phyloP scores from a whole-genome alignment of 768 basidiomycete species.

The Pleurotus sapidus region DNA sequence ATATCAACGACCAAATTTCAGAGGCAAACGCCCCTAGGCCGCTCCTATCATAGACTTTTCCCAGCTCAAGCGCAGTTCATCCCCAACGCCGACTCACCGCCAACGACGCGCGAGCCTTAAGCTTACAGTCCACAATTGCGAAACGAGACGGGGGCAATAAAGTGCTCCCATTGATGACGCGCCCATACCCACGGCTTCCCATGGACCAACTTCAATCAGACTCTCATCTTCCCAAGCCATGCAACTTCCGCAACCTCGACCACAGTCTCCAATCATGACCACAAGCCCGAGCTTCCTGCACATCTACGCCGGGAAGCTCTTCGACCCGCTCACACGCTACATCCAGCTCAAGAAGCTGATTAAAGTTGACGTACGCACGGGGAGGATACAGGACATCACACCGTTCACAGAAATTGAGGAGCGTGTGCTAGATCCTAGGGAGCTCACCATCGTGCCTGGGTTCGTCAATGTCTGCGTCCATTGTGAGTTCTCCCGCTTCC shows the following conservation, averaged over 20 bases:
- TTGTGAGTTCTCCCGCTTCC: conserved; percentile 28
- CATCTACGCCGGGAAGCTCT: conserved; percentile 3
- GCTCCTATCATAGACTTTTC: too few relatives aligned
- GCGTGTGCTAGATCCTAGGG: conserved; percentile 42
- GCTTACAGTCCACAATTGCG: too few relatives aligned
- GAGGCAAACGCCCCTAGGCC: too few relatives aligned
- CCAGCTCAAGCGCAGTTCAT: too few relatives aligned
- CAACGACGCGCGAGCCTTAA: too few relatives aligned
- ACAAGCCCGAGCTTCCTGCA: background rate
- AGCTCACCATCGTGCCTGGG: conserved; percentile 50
- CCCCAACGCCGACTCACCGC: too few relatives aligned
- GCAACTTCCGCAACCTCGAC: too few relatives aligned
- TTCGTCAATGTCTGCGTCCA: conserved; percentile 60
- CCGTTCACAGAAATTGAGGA: background rate
- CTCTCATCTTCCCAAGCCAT: too few relatives aligned
- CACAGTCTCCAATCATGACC: too few relatives aligned
- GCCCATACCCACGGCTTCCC: conserved; percentile 3
- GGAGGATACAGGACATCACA: background rate
- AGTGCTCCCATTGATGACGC: background rate
- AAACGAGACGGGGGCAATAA: too few relatives aligned
- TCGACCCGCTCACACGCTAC: background rate
- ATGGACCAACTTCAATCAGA: too few relatives aligned
- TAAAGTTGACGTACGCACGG: background rate
- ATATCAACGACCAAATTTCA: too few relatives aligned
- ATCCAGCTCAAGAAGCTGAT: background rate